A percentile compares a stretch with the other conserved stretches of the same genome.
phyloP scores from a whole-genome alignment of 2,329 filamentous ascomycete species.

The Aureobasidium vineae region DNA sequence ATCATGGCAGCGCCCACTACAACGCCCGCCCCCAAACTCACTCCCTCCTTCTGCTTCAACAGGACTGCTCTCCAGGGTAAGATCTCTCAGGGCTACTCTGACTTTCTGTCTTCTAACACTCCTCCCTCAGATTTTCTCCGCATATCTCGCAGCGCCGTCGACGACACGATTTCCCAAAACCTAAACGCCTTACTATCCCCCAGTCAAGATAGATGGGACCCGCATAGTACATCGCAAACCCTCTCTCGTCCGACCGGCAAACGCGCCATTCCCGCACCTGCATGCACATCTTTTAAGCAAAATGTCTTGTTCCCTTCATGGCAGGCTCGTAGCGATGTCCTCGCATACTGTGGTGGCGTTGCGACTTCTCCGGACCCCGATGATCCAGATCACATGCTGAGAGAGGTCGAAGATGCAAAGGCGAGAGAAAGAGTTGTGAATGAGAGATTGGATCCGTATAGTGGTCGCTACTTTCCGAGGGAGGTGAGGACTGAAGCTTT shows the following conservation, averaged over 20 bases:
- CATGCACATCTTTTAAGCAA: constrained; percentile 72
- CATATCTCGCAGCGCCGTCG: constrained; percentile 76
- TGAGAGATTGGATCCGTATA: constrained; percentile 91
- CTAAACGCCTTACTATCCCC: constrained; percentile 86
- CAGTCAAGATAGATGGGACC: constrained; percentile 70
- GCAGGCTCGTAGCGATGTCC: constrained; percentile 76
- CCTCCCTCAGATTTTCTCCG: constrained; percentile 75
- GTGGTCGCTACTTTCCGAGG: constrained; percentile 71
- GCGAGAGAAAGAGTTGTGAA: constrained; percentile 74
- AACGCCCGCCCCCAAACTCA: constrained; percentile 40
- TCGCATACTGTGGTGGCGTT: constrained; percentile 86
- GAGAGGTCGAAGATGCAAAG: constrained; percentile 67
- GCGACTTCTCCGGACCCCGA: constrained; percentile 84
- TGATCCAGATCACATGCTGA: constrained; percentile 71
- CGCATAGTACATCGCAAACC: constrained; percentile 68
- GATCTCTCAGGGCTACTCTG: neutral
- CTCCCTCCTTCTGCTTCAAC: constrained; percentile 54
- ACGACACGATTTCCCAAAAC: constrained; percentile 91
- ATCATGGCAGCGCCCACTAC: constrained; percentile 27
- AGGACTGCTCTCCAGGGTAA: constrained; percentile 51
- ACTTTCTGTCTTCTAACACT: constrained; percentile 33
- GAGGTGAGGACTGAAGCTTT: constrained; percentile 80
- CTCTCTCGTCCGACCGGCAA: constrained; percentile 51
- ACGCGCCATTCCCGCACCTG: constrained; percentile 56
- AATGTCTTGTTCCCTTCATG: constrained; percentile 83